Evolutionary conservation across 1,284 basidiomycete genomes (phyloP).

Genomic region (Wolfiporia cocos): DNA sequence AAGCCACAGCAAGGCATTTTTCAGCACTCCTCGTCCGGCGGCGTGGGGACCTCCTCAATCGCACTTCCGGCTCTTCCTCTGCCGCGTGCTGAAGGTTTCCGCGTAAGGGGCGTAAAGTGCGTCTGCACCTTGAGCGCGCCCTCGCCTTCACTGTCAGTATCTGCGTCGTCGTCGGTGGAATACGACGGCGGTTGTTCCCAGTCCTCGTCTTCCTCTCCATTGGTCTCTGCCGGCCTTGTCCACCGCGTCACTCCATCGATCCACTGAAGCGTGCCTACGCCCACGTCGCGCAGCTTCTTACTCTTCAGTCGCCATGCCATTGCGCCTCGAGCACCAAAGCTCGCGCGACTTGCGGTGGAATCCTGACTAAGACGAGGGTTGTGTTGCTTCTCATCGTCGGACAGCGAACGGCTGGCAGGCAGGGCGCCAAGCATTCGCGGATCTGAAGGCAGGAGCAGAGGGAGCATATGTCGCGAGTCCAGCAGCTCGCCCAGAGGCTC

Average conservation of each 20-base stretch:
- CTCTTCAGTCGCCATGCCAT: constrained; percentile 54
- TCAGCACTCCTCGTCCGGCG: constrained; percentile 16
- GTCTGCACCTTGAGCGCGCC: constrained; percentile 24
- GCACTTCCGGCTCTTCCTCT: constrained; percentile 47
- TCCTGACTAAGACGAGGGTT: constrained; percentile 27
- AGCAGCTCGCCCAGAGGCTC: constrained; percentile 83
- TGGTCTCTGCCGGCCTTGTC: constrained; percentile 28
- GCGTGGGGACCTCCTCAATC: constrained; percentile 11
- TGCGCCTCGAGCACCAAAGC: constrained; percentile 31
- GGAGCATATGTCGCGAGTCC: constrained; percentile 90
- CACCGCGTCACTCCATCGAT: constrained; percentile 54
- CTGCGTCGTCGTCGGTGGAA: constrained; percentile 18
- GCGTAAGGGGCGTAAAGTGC: constrained; percentile 56
- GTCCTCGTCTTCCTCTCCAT: constrained; percentile 32
- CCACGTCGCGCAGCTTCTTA: constrained; percentile 54
- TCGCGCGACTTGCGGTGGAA: constrained; percentile 31
- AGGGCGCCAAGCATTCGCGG: constrained; percentile 72
- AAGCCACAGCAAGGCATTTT: constrained; percentile 1
- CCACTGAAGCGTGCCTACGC: constrained; percentile 53
- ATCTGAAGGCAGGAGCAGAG: constrained; percentile 77
- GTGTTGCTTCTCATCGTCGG: constrained; percentile 29
- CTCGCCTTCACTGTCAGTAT: constrained; percentile 10
- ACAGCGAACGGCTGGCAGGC: constrained; percentile 38
- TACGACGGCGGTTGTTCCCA: constrained; percentile 21
- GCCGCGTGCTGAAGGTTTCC: constrained; percentile 52